Evolutionary conservation across 1,284 basidiomycete species (phyloP), one percentile per base, ranked within the genome.

Genomic region (Tetrapyrgos nigripes): DNA sequence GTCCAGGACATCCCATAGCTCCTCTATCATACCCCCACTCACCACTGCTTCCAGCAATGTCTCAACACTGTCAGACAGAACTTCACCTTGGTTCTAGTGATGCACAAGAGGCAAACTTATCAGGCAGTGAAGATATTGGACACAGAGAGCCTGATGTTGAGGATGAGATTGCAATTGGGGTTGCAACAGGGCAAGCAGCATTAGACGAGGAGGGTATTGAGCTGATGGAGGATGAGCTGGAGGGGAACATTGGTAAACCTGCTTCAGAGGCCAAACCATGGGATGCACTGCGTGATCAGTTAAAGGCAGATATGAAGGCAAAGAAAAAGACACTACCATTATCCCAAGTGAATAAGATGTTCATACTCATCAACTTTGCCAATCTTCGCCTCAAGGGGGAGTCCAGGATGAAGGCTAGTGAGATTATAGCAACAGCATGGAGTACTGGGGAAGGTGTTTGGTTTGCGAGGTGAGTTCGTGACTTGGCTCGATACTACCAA

Each of bases 341-440:
- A 4, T 66, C 68, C 2, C 49, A 70, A 24, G 61, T 73, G 3
- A 78, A 76, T 53, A 70, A 78, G 54, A 60, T 76, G 9, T 45
- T 76, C 17, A 69, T 77, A 29, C 44, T 77, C 4, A 58, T 35
- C 19, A 52, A 52, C 31, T 52, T 52, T 43, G 50, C 50, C 4
- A 52, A 35, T 24, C 33, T 52, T 4, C 50, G 50, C 3, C 17
- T 52, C 5, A 52, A 52, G 21, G 50, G 50, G 14, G 50, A 52
- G 37, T 35, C 33, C 13, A 52, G 50, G n/a, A 52, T 52, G 31
- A 26, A 21, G 4, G 50, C 50, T 37, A 52, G 50, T 24, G 31
- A 52, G 21, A 43, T 3, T 23, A 54, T 54, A 27, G 40, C 53
- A 46, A 54, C 26, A 28, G 35, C 35, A 11, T 54, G 53, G 53